These are phyloP conservation scores for Pythium insidiosum DNA, from an alignment of 352 stramenopile genomes.

Conservation along the genomic window DNA sequence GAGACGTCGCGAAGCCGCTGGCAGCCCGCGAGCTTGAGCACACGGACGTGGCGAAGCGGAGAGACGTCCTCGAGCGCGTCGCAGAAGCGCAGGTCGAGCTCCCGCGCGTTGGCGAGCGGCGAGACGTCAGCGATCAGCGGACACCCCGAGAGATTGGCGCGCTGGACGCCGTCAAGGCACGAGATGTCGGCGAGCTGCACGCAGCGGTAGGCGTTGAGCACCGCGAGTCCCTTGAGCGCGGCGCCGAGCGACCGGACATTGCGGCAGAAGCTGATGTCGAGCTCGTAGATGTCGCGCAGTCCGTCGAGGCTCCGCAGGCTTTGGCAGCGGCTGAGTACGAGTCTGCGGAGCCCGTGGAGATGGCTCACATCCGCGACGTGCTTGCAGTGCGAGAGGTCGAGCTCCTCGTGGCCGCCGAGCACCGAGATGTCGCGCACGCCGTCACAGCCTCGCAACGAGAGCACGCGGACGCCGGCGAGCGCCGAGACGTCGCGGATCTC, in stretches of 20 bases:
- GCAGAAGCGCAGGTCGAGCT: constrained; percentile 65
- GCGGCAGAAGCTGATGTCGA: constrained; percentile 70
- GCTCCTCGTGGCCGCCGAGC: constrained; percentile 20
- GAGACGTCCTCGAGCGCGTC: constrained; percentile 47
- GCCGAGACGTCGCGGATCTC: constrained; percentile 14
- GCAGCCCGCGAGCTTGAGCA: constrained; percentile 56
- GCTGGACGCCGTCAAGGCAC: constrained; percentile 16
- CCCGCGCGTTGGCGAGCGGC: constrained; percentile 19
- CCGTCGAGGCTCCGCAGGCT: constrained; percentile 32
- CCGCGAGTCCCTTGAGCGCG: constrained; percentile 20
- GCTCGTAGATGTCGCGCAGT: constrained; percentile 26
- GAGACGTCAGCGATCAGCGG: constrained; percentile 34
- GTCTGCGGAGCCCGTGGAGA: constrained; percentile 25
- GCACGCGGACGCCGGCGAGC: constrained; percentile 9
- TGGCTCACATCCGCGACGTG: constrained; percentile 27
- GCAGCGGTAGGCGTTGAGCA: constrained; percentile 47
- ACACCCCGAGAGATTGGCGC: constrained; percentile 53
- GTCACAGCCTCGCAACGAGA: constrained; percentile 33
- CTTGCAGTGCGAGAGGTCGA: constrained; percentile 49
- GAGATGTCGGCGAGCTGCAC: constrained; percentile 35
- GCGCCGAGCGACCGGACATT: constrained; percentile 25
- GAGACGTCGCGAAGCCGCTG: constrained; percentile 39
- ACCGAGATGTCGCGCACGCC: constrained; percentile 31
- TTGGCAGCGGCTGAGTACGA: constrained; percentile 51
- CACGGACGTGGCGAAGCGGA: constrained; percentile 18